phyloP scores from a whole-genome alignment of 129 eudicot species.

The carrot (Daucus carota) region DH1_v3.0 NC_030385.2:45650001-45650500 shows the following conservation, averaged over 20 bases:
- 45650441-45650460: neutral
- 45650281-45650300: neutral
- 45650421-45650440: neutral
- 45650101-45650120: constrained; percentile 90
- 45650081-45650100: constrained; percentile 86
- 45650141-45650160: constrained; percentile 6
- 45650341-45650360: neutral
- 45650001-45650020: constrained; percentile 82
- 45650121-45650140: constrained; percentile 88
- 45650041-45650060: constrained; percentile 97
- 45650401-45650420: neutral
- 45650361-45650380: neutral
- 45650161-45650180: neutral
- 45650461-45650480: neutral
- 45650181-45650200: neutral
- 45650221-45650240: neutral
- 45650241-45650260: neutral
- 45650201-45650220: neutral
- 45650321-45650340: neutral
- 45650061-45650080: constrained; percentile 98
- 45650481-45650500: neutral
- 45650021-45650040: constrained; percentile 97
- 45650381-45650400: neutral
- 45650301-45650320: neutral
- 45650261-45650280: neutral